Evolutionary conservation across 2,329 filamentous ascomycete species (phyloP).

Genomic region (Fusarium foetens): DNA sequence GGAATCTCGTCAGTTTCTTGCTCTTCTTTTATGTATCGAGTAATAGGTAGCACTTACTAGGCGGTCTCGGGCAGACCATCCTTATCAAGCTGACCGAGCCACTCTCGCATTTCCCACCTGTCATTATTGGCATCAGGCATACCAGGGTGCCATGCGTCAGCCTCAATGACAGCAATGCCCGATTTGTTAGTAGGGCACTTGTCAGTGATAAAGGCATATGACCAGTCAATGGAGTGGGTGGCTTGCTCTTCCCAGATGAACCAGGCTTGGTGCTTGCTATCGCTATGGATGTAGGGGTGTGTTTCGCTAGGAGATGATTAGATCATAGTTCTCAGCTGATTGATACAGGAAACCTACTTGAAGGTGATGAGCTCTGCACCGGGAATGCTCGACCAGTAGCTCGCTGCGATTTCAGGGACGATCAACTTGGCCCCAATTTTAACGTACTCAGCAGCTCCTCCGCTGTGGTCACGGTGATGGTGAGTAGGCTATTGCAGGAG

Average conservation of each 20-base stretch:
- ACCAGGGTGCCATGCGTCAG: background rate
- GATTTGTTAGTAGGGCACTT: background rate
- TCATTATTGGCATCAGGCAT: background rate
- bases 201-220: background rate
- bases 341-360: accelerated
- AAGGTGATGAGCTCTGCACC: background rate
- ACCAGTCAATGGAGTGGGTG: background rate
- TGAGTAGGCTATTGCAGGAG: background rate
- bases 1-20: background rate
- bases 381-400: background rate
- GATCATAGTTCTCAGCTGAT: accelerated
- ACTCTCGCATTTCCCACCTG: background rate
- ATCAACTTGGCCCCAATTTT: background rate
- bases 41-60: too few species aligned
- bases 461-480: background rate
- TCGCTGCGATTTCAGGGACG: background rate
- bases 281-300: background rate
- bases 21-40: background rate
- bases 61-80: too few species aligned
- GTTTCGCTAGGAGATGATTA: background rate
- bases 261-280: background rate
- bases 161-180: background rate
- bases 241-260: background rate
- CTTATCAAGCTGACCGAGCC: background rate
- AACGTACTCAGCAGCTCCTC: background rate